Base-by-base conservation (phyloP, 1,284 basidiomycete species). In the Melampsora larici-populina region DNA sequence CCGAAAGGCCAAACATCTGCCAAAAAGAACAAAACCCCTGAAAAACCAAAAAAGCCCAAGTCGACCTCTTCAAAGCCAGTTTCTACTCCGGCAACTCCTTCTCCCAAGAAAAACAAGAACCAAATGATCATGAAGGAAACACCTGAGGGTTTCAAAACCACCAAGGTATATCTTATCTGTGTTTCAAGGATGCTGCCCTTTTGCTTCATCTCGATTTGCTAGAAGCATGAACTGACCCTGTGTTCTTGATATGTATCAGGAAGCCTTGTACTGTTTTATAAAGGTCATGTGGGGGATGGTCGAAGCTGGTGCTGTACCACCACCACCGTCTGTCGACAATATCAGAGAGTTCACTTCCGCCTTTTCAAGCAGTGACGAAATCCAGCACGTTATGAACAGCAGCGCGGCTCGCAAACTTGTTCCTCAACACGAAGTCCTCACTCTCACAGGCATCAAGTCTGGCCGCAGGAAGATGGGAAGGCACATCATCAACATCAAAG, bases 101-200 rank as follows among this genome's bases (percentile, higher is more conserved):
- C 21, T 58, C 51, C 51, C 4, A 63, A 63, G 29, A 26, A 33
- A 26, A 63, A 33, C 29, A 7, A 17, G 21, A 63, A 26, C 6
- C 62, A 63, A 17, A 26, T 63, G 31, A 24, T 63, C 62, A 63
- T 63, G 62, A n/a, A 33, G 17, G 62, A 63, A 63, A 17, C 17
- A 31, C 62, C 62, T 9, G 62, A n/a, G 31, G 31, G 31, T 6
- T 63, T 63, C 29, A 31, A 26, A 31, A 17, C 21, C 2, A 63
- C 21, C 21, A 26, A 63, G 31, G 62, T 63, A 63, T 24, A 6
- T 26, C 31, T 26, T 13, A 55, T 13, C 18, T 5, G 4, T 3
- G 4, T 55, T 13, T 3, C 2, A 55, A 21, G 15, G 4, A 55
- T 6, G 4, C 13, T 26, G 18, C 15, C 24, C 18, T 26, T 55